phyloP scores from a whole-genome alignment of 2,329 filamentous ascomycete genomes.

The Aspergillus amoenus region DNA sequence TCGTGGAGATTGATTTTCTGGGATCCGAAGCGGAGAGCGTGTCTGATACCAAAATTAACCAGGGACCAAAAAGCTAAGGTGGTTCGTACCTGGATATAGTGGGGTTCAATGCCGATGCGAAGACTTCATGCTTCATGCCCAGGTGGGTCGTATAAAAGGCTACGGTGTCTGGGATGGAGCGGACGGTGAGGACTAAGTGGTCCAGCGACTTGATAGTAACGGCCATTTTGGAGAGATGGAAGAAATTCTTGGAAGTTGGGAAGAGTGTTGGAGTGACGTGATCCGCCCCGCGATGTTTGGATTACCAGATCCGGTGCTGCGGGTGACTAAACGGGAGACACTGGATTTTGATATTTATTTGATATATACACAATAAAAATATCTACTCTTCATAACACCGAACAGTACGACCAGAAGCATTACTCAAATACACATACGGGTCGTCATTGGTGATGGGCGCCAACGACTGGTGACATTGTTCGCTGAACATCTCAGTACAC shows the following conservation, averaged over 20 bases:
- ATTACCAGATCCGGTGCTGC: too few relatives aligned
- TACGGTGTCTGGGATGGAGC: background rate
- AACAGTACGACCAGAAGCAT: background rate
- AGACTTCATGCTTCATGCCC: background rate
- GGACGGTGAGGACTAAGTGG: background rate
- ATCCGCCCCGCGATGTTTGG: too few relatives aligned
- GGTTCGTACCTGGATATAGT: background rate
- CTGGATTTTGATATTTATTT: too few relatives aligned
- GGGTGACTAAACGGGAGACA: too few relatives aligned
- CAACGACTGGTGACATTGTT: background rate
- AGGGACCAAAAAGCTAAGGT: too few relatives aligned
- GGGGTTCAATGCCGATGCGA: background rate
- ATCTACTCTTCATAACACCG: background rate
- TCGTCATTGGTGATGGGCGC: background rate
- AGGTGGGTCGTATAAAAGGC: background rate
- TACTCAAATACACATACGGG: background rate
- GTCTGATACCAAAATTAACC: conserved; percentile 25
- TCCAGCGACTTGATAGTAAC: background rate
- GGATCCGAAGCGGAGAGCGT: conserved; percentile 56
- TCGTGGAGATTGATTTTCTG: conserved; percentile 65
- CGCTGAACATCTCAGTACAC: background rate
- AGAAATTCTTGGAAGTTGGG: background rate
- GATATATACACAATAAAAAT: too few relatives aligned
- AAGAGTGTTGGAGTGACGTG: background rate
- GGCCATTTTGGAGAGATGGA: background rate